These are phyloP conservation scores for Backusella tuberculispora DNA, from an alignment of 192 early-diverging fungal genomes.

Conservation along the genomic window DNA sequence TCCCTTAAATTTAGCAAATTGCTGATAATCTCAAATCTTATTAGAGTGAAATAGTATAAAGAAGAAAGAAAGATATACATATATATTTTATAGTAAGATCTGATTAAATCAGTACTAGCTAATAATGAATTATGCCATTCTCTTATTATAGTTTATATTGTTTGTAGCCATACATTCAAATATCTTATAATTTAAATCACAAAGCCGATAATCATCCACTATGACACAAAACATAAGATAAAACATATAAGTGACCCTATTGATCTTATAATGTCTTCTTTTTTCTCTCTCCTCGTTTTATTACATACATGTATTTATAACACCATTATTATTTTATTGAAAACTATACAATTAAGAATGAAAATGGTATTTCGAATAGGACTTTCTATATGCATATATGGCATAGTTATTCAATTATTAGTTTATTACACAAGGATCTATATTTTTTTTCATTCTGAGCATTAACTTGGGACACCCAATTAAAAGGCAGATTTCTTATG, in stretches of 20 bases:
- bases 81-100: not conserved
- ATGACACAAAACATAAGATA: not conserved
- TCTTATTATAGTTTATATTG: not conserved
- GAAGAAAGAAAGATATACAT: not conserved
- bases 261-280: not conserved
- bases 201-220: not conserved
- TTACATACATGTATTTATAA: not conserved
- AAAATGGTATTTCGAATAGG: not conserved
- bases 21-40: not conserved
- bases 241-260: not conserved
- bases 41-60: not conserved
- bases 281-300: not conserved
- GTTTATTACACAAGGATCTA: not conserved
- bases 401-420: not conserved
- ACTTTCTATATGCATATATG: not conserved
- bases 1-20: not conserved
- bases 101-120: not conserved
- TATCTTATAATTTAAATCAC: slow-evolving; percentile 6
- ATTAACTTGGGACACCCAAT: not conserved
- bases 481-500: not conserved
- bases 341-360: slow-evolving; percentile 1
- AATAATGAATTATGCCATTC: not conserved
- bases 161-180: not conserved
- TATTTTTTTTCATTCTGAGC: slow-evolving; percentile 13
- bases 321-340: not conserved